phyloP scores from a whole-genome alignment of 371 early-diverging fungal genomes.

The Mucor mucedo region DNA sequence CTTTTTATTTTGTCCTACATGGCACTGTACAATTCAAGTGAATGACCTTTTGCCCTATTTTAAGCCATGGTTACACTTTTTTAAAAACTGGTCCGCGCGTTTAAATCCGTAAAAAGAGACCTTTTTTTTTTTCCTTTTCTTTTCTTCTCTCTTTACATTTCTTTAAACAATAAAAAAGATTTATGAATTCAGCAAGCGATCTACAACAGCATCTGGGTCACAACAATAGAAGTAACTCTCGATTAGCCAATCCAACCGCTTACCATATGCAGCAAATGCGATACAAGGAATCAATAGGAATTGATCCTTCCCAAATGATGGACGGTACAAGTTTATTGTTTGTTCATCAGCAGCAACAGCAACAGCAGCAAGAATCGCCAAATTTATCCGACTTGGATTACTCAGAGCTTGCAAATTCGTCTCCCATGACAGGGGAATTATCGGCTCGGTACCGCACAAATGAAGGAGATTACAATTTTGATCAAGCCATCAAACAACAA shows the following conservation, averaged over 20 bases:
- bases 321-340: conserved; percentile 13
- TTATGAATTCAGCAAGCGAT: not conserved
- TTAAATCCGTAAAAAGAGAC: conserved; percentile 10
- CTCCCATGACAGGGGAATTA: conserved; percentile 20
- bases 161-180: conserved; percentile 9
- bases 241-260: conserved; percentile 19
- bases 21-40: conserved; percentile 6
- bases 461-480: conserved; percentile 11
- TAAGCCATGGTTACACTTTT: conserved; percentile 18
- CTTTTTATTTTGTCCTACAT: conserved; percentile 13
- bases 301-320: conserved; percentile 22
- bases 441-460: conserved; percentile 6
- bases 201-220: not conserved
- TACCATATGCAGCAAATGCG: conserved; percentile 27
- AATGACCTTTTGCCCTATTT: conserved; percentile 19
- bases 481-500: conserved; percentile 18
- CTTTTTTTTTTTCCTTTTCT: conserved; percentile 7
- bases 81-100: conserved; percentile 30
- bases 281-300: conserved; percentile 19
- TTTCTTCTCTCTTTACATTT: conserved; percentile 2
- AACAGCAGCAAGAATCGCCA: conserved; percentile 18
- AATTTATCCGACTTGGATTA: conserved; percentile 27
- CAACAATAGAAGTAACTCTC: not conserved
- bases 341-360: conserved; percentile 16
- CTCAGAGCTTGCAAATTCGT: conserved; percentile 18